Conservation (phyloP, 2,329 filamentous ascomycete species). For the Fusarium albosuccineum region DNA sequence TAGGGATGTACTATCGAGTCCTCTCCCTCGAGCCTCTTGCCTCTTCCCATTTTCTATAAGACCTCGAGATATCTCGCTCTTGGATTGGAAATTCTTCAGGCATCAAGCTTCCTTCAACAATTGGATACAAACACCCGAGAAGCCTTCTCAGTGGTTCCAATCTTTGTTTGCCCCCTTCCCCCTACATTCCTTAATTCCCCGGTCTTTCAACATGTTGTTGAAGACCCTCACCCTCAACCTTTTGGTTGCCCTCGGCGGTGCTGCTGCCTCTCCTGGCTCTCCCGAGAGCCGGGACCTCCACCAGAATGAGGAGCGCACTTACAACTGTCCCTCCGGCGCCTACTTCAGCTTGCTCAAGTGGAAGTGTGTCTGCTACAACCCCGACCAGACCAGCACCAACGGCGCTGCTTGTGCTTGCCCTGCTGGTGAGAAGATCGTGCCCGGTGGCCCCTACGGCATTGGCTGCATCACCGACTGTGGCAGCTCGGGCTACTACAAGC, state of each 20-base stretch:
- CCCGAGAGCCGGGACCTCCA: too few species aligned
- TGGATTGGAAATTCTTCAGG: conserved; percentile 1
- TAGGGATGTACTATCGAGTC: not conserved
- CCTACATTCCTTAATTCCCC: not conserved
- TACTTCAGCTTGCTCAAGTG: not conserved
- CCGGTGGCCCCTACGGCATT: not conserved
- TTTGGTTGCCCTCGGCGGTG: not conserved
- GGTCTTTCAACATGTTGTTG: conserved; percentile 6
- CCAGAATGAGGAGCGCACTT: too few species aligned
- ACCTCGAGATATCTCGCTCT: not conserved
- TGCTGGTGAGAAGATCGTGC: too few species aligned
- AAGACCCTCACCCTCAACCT: conserved; percentile 6
- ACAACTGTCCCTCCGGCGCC: too few species aligned
- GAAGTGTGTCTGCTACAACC: not conserved
- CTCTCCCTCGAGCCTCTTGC: not conserved
- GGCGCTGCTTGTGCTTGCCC: too few species aligned
- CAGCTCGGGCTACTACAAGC: not conserved
- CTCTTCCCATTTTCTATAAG: not conserved
- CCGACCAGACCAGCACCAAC: too few species aligned
- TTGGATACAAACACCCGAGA: conserved; percentile 3
- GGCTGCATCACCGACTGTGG: not conserved
- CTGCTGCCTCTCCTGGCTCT: not conserved
- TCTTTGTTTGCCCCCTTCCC: not conserved
- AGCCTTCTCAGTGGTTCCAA: not conserved
- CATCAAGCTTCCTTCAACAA: conserved; percentile 10